Evolutionary conservation across 2,329 filamentous ascomycete genomes (phyloP).

Genomic region (Nemania sp.): DNA sequence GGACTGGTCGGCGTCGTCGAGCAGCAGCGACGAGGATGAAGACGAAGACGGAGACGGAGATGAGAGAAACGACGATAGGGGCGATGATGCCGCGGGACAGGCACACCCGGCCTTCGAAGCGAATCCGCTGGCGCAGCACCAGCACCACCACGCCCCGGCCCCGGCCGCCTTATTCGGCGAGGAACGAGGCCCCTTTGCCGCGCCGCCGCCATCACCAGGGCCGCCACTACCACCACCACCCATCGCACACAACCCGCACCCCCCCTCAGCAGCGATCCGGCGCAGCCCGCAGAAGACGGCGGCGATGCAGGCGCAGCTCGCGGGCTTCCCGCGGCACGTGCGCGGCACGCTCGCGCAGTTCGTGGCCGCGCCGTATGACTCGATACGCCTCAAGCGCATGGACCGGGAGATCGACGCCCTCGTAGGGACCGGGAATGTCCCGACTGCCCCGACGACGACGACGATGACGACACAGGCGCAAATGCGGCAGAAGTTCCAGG

Average conservation of each 20-base stretch:
- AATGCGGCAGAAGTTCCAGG: constrained; percentile 16
- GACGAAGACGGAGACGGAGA: constrained; percentile 19
- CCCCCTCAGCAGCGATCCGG: constrained; percentile 21
- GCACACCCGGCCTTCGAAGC: constrained; percentile 15
- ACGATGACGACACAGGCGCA: too few relatives aligned
- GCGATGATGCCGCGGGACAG: background rate
- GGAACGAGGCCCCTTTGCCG: constrained; percentile 3
- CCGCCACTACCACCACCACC: background rate
- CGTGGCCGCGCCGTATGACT: constrained; percentile 54
- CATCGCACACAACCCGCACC: constrained; percentile 11
- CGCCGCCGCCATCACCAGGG: background rate
- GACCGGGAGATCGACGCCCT: constrained; percentile 53
- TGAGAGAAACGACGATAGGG: constrained; percentile 27
- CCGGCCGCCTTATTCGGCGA: background rate
- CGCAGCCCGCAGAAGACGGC: constrained; percentile 35
- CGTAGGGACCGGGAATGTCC: constrained; percentile 37
- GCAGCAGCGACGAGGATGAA: constrained; percentile 16
- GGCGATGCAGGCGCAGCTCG: constrained; percentile 43
- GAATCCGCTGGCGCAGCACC: constrained; percentile 19
- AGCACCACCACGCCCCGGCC: background rate
- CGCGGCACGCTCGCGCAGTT: constrained; percentile 52
- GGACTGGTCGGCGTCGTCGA: constrained; percentile 58
- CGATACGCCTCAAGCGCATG: constrained; percentile 52
- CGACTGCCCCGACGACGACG: too few relatives aligned
- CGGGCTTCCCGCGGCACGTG: constrained; percentile 46